A percentile compares a stretch with the other conserved stretches of the same genome.
phyloP scores from a whole-genome alignment of 2,329 filamentous ascomycete genomes.

The Colletotrichum phormii region DNA sequence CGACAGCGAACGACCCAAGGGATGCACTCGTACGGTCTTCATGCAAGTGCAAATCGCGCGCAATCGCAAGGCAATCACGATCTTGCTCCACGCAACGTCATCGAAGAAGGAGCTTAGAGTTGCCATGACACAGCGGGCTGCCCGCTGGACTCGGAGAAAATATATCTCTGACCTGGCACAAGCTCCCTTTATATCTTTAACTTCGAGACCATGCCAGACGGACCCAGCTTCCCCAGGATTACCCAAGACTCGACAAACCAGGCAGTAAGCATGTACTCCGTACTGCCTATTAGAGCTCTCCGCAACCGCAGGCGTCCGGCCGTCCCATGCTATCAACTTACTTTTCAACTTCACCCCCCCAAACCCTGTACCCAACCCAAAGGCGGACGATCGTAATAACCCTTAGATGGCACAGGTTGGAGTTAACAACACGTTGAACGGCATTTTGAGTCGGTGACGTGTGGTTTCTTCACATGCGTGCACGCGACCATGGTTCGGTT shows the following conservation, averaged over 20 bases:
- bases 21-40: background rate
- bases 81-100: slow-evolving; percentile 21
- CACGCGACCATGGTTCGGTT: slow-evolving; percentile 20
- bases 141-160: slow-evolving; percentile 17
- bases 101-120: slow-evolving; percentile 3
- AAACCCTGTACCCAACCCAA: slow-evolving; percentile 4
- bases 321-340: background rate
- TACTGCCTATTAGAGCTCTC: background rate
- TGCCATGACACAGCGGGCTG: slow-evolving; percentile 19
- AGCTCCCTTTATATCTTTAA: slow-evolving; percentile 4
- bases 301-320: background rate
- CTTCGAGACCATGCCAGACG: background rate
- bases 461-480: slow-evolving; percentile 27
- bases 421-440: slow-evolving; percentile 15
- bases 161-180: slow-evolving; percentile 24
- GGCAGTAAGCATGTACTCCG: background rate
- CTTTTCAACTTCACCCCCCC: background rate
- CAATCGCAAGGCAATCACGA: slow-evolving; percentile 16
- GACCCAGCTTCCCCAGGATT: slow-evolving; percentile 17
- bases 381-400: slow-evolving; percentile 28
- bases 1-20: background rate
- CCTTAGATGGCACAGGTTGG: background rate
- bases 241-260: background rate
- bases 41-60: slow-evolving; percentile 20
- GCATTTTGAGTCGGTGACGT: slow-evolving; percentile 32